phyloP scores from a whole-genome alignment of 805 yeast species.

The Barnettozyma vustinii region DNA sequence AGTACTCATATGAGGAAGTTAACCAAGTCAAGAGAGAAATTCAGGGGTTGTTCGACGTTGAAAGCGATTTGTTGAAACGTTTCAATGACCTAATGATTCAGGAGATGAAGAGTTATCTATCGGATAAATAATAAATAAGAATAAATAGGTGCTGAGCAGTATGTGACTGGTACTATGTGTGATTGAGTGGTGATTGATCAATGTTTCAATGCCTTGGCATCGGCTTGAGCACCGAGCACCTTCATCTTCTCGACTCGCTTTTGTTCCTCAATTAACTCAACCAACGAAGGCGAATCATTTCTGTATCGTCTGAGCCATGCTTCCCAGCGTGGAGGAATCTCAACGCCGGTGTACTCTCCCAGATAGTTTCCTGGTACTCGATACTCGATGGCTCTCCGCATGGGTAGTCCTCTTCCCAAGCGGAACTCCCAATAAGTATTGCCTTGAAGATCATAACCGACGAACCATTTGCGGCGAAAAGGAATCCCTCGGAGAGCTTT shows the following conservation, averaged over 20 bases:
- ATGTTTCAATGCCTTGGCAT: constrained; percentile 13
- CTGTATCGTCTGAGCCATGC: constrained; percentile 76
- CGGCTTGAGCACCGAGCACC: constrained; percentile 23
- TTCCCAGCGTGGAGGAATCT: constrained; percentile 65
- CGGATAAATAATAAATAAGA: constrained; percentile 4
- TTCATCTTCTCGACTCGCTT: constrained; percentile 49
- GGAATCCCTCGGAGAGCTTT: constrained; percentile 60
- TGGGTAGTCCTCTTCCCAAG: constrained; percentile 41
- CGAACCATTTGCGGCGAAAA: constrained; percentile 59
- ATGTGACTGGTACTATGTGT: background rate
- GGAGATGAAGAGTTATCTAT: background rate
- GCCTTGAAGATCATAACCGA: constrained; percentile 71
- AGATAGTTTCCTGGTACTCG: constrained; percentile 36
- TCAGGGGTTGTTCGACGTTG: constrained; percentile 18
- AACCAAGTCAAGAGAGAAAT: constrained; percentile 22
- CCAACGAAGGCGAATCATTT: constrained; percentile 50
- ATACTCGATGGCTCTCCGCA: constrained; percentile 64
- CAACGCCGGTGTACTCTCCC: constrained; percentile 47
- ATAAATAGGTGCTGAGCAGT: constrained; percentile 3
- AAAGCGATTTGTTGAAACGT: constrained; percentile 28
- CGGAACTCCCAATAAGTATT: constrained; percentile 83
- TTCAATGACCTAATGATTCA: constrained; percentile 25
- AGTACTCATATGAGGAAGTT: constrained; percentile 20
- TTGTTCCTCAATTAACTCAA: constrained; percentile 56
- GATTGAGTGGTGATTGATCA: background rate